phyloP scores from a whole-genome alignment of 345 rosid genomes.

The Rubroshorea leprosula region DNA sequence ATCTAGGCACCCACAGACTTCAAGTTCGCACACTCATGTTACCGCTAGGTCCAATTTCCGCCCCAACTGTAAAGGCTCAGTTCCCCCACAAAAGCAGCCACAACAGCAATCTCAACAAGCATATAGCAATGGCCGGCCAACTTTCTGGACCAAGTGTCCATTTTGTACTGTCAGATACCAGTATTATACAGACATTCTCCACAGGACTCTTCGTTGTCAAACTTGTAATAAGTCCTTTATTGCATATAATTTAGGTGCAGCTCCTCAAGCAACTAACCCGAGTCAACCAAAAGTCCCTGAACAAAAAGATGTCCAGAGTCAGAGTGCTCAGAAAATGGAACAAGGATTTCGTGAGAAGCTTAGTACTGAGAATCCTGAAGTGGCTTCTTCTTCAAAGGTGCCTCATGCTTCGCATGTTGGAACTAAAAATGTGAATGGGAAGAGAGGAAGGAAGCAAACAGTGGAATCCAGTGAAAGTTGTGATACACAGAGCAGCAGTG shows the following conservation, averaged over 20 bases:
- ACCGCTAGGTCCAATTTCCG: slow-evolving; percentile 24
- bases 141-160: slow-evolving; percentile 74
- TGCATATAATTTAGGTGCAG: slow-evolving; percentile 41
- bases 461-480: slow-evolving; percentile 54
- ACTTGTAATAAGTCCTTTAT: slow-evolving; percentile 40
- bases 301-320: slow-evolving; percentile 37
- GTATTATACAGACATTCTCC: slow-evolving; percentile 30
- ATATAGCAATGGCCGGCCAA: slow-evolving; percentile 23
- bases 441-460: slow-evolving; percentile 40
- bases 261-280: slow-evolving; percentile 21
- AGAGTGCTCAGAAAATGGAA: slow-evolving; percentile 36
- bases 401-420: slow-evolving; percentile 22
- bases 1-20: slow-evolving; percentile 30
- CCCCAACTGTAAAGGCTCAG: slow-evolving; percentile 26
- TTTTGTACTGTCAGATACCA: slow-evolving; percentile 49
- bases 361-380: slow-evolving; percentile 22
- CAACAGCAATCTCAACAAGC: slow-evolving; percentile 38
- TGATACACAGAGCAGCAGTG: slow-evolving; percentile 35
- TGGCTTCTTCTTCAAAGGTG: slow-evolving; percentile 20
- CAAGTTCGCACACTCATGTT: slow-evolving; percentile 20
- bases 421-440: slow-evolving; percentile 35
- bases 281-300: slow-evolving; percentile 32
- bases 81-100: slow-evolving; percentile 28
- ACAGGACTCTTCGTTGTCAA: slow-evolving; percentile 41
- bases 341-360: slow-evolving; percentile 28